Base-by-base conservation (phyloP, 1,284 basidiomycete genomes). In the Pseudozyma hubeiensis region DNA sequence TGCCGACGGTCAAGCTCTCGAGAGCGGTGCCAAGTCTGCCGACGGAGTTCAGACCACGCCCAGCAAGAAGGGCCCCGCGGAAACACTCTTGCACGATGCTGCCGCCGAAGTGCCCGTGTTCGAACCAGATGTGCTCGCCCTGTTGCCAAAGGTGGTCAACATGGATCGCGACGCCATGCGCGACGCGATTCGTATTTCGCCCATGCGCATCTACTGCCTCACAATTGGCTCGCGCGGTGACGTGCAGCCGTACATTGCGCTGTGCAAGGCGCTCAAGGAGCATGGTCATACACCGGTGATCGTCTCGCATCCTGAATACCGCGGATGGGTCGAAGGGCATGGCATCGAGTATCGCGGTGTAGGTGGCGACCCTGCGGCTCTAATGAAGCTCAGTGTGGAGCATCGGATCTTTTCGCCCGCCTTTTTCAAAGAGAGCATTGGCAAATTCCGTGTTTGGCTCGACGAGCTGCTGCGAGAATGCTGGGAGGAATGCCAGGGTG, bases 231-330 rank as follows among this genome's bases (percentile, higher is more conserved):
- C 86, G 39, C 84, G 88, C 30, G 88, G 87, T 3, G 88, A 88
- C 64, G 87, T 88, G 33, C 88, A 88, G 75, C 88, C 88, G 19
- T 88, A 88, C 75, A 88, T 88, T 62, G 87, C 88, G 1, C 81
- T 88, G 35, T 86, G 85, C 86, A 85, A 85, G 85, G 71, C 87
- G 10, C 69, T 82, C 44, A 72, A 80, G 59, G 45, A 61, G 53
- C 62, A 89, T 64, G 88, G 88, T 0, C 89, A 90, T 74, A 82
- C 81, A n/a, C 86, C 87, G 17, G 88, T 87, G 7, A 90, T 90
- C 52, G 88, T 89, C 7, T 90, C 90, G 13, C 90, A 90, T 82
- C 86, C 87, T 64, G 89, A 90, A 78, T 90, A 90, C 80, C 88
- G 88, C 77, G 78, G 77, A 4, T 90, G 89, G 89, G 85, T 90